Evolutionary conservation across 345 rosid species (phyloP).

Genomic region (Physaria fendleri): DNA sequence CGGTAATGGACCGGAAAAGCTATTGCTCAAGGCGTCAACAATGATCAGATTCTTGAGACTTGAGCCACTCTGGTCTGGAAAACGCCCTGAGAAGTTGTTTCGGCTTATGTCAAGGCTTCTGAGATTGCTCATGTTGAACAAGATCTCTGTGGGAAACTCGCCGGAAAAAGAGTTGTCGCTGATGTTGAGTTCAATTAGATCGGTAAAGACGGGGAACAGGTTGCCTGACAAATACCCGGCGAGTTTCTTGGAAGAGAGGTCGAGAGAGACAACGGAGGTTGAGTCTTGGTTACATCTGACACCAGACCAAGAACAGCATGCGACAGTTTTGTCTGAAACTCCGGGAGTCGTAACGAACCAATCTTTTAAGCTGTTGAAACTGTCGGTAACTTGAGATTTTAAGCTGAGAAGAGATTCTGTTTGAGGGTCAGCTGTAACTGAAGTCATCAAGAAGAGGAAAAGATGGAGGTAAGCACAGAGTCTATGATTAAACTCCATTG

Average conservation of each 20-base stretch:
- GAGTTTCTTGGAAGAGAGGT: conserved; percentile 62
- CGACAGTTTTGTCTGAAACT: conserved; percentile 21
- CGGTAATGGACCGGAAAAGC: conserved; percentile 80
- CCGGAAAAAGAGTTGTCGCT: conserved; percentile 73
- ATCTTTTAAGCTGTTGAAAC: conserved; percentile 40
- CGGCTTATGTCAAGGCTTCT: conserved; percentile 70
- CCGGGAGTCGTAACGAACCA: conserved; percentile 53
- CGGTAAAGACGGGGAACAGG: conserved; percentile 45
- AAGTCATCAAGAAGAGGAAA: conserved; percentile 24
- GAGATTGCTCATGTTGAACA: conserved; percentile 49
- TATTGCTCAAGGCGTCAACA: conserved; percentile 82
- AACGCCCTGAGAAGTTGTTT: conserved; percentile 73
- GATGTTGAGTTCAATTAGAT: conserved; percentile 77
- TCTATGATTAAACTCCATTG: conserved; percentile 11
- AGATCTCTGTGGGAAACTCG: conserved; percentile 51
- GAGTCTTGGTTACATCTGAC: conserved; percentile 61
- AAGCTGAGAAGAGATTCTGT: conserved; percentile 61
- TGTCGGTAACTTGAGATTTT: conserved; percentile 60
- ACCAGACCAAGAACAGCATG: conserved; percentile 93
- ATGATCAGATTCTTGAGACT: conserved; percentile 41
- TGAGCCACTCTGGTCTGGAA: conserved; percentile 42
- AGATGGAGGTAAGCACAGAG: conserved; percentile 13
- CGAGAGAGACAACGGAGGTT: conserved; percentile 45
- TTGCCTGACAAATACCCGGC: conserved; percentile 52
- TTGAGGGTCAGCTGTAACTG: conserved; percentile 39